These are phyloP conservation scores for Ogataea haglerorum DNA, from an alignment of 805 yeast genomes.

Conservation along the genomic window DNA sequence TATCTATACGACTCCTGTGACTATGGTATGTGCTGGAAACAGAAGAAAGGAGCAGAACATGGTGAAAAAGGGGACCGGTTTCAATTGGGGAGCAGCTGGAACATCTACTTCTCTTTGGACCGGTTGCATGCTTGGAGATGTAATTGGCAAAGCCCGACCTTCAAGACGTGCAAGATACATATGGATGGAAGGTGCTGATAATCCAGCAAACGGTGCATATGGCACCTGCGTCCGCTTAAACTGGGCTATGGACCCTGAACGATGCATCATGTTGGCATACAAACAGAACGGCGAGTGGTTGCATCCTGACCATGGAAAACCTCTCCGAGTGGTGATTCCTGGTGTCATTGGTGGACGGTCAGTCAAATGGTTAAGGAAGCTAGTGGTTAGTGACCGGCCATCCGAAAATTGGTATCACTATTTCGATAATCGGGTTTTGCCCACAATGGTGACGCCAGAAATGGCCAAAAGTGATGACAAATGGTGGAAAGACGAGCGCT, in stretches of 20 bases:
- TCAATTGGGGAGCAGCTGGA: conserved; percentile 37
- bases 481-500: conserved; percentile 39
- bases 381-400: conserved; percentile 31
- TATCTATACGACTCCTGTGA: conserved; percentile 33
- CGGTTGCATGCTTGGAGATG: conserved; percentile 31
- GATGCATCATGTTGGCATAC: conserved; percentile 33
- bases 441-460: conserved; percentile 36
- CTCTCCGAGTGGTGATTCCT: conserved; percentile 35
- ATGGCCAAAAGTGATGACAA: conserved; percentile 29
- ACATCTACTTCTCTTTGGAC: conserved; percentile 36
- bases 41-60: conserved; percentile 35
- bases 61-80: conserved; percentile 34
- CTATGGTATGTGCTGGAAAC: conserved; percentile 37
- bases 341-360: conserved; percentile 40
- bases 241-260: conserved; percentile 34
- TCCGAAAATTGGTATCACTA: conserved; percentile 37
- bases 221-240: conserved; percentile 33
- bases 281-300: conserved; percentile 35
- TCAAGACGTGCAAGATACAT: conserved; percentile 28
- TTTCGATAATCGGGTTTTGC: conserved; percentile 36
- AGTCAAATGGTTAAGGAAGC: conserved; percentile 35
- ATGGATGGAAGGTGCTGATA: conserved; percentile 36
- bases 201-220: conserved; percentile 33
- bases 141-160: conserved; percentile 29
- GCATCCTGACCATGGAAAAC: conserved; percentile 37